Evolutionary conservation across 163 green algal species (phyloP), one percentile per base, ranked within the genome.

Genomic region (Coccomyxa subellipsoidea): DNA sequence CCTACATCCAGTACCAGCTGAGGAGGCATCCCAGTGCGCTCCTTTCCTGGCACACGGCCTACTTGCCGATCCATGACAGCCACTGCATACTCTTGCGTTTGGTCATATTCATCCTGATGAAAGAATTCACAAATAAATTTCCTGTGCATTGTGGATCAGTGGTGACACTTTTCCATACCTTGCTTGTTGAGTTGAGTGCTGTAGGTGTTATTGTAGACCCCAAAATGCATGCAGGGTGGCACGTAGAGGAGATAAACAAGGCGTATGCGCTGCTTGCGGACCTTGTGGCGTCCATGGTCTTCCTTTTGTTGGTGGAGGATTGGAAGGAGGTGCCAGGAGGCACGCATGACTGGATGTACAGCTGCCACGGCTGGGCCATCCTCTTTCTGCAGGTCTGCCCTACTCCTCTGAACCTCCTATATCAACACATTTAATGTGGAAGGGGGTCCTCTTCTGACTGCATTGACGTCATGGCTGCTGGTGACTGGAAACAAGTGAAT

Each of bases 141-240:
- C n/a, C n/a, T n/a, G n/a, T 73, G 29, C 29, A 36, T 8, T 34
- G n/a, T 8, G 4, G 27, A 18, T 36, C 1, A 34, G 8, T 8
- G 10, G n/a, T 32, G 10, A 4, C 27, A 73, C 1, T 34, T 36
- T 8, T 21, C 32, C 27, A 35, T n/a, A 18, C 21, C 27, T 4
- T 73, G 27, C 29, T 18, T n/a, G n/a, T n/a, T n/a, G n/a, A n/a
- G n/a, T n/a, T n/a, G n/a, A n/a, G n/a, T n/a, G n/a, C n/a, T n/a
- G n/a, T n/a, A n/a, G n/a, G n/a, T n/a, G n/a, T n/a, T n/a, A n/a
- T n/a, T n/a, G n/a, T n/a, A n/a, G n/a, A n/a, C n/a, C n/a, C n/a
- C n/a, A n/a, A n/a, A n/a, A n/a, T n/a, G n/a, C 66, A 73, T 73
- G 29, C 66, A 73, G 66, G n/a, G 7, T 73, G 66, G 66, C 66